Percentiles rank a stretch among this genome's conserved stretches.
Conservation (phyloP, 805 yeast species). For the Lachancea quebecensis region DNA sequence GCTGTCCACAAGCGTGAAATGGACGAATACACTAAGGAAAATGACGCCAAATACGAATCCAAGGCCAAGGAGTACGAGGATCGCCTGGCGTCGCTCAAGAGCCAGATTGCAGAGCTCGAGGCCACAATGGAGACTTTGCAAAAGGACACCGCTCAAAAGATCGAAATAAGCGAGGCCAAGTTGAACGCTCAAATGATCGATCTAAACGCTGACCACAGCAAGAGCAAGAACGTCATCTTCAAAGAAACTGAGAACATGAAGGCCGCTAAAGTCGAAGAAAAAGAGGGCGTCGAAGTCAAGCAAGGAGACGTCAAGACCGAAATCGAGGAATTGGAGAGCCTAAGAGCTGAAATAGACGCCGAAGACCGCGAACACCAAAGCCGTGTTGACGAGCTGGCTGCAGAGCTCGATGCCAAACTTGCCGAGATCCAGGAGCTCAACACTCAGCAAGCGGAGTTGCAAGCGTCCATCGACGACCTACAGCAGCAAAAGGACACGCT, state of each 20-base stretch:
- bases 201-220: constrained; percentile 16
- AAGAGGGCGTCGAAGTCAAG: constrained; percentile 16
- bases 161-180: constrained; percentile 21
- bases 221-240: constrained; percentile 20
- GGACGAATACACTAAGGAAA: constrained; percentile 10
- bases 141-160: constrained; percentile 18
- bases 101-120: constrained; percentile 17
- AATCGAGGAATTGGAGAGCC: constrained; percentile 20
- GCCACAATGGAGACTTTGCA: constrained; percentile 19
- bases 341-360: constrained; percentile 15
- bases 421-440: constrained; percentile 20
- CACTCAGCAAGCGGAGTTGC: constrained; percentile 14
- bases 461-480: constrained; percentile 18
- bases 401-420: constrained; percentile 25
- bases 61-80: constrained; percentile 19
- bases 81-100: constrained; percentile 15
- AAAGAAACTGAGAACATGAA: constrained; percentile 24
- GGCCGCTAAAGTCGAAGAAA: constrained; percentile 21
- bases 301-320: constrained; percentile 22
- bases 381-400: constrained; percentile 18
- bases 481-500: constrained; percentile 13
- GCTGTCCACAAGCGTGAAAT: constrained; percentile 18
- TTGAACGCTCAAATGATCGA: constrained; percentile 20
- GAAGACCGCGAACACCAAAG: constrained; percentile 19
- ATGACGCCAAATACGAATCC: constrained; percentile 15